A percentile compares a stretch with the other conserved stretches of the same genome.
These are phyloP conservation scores for Aspergillus pseudonomiae DNA, from an alignment of 2,329 filamentous ascomycete genomes.

Conservation along the genomic window DNA sequence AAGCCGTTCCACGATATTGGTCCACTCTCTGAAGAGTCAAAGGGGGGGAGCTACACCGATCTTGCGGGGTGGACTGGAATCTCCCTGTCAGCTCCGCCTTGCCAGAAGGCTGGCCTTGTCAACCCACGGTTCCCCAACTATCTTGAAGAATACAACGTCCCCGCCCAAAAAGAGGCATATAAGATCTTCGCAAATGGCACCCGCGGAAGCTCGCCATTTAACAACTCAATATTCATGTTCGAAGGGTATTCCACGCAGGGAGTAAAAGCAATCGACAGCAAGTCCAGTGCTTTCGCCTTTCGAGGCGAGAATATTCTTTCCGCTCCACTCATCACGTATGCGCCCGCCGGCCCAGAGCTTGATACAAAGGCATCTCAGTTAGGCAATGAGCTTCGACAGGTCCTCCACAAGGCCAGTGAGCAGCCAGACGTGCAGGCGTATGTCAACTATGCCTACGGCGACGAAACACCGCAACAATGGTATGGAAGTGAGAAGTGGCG, in stretches of 20 bases:
- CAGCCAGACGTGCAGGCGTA: conserved; percentile 28
- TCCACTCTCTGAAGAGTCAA: conserved; percentile 37
- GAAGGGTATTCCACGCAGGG: conserved; percentile 57
- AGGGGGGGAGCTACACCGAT: conserved; percentile 50
- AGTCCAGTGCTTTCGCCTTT: conserved; percentile 51
- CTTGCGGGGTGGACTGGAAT: conserved; percentile 51
- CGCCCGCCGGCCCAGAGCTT: conserved; percentile 25
- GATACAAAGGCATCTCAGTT: conserved; percentile 28
- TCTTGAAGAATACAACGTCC: conserved; percentile 43
- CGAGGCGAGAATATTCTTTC: conserved; percentile 49
- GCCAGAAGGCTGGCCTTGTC: conserved; percentile 46
- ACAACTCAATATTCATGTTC: conserved; percentile 56
- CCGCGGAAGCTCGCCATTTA: conserved; percentile 34
- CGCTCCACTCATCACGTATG: conserved; percentile 35
- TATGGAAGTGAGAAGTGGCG: conserved; percentile 40
- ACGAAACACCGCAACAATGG: conserved; percentile 28
- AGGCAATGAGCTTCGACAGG: conserved; percentile 35
- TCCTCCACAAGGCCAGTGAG: conserved; percentile 27
- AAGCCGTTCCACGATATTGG: conserved; percentile 49
- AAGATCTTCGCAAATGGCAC: conserved; percentile 40
- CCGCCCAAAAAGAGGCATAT: conserved; percentile 42
- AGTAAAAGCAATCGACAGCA: conserved; percentile 41
- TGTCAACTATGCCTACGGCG: conserved; percentile 36
- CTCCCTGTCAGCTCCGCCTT: conserved; percentile 38
- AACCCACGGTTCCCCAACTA: conserved; percentile 52